Percentiles rank a stretch among this genome's conserved stretches.
These are phyloP conservation scores for Paxillus rubicundulus DNA, from an alignment of 768 basidiomycete genomes.

Conservation along the genomic window DNA sequence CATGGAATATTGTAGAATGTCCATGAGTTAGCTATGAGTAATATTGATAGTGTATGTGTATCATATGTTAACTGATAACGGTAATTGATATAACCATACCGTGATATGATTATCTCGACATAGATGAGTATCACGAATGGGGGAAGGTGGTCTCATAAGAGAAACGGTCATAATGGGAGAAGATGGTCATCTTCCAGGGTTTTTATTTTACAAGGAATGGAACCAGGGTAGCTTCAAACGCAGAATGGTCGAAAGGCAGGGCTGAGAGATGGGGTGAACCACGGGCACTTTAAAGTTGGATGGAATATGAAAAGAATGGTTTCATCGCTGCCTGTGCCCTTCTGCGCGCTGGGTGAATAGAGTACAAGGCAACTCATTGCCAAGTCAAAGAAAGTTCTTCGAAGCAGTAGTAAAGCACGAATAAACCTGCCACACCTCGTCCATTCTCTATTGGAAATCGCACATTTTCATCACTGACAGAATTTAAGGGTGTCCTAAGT, in stretches of 20 bases:
- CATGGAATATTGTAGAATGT: no score
- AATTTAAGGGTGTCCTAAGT: constrained; percentile 41
- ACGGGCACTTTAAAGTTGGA: no score
- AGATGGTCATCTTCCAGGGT: neutral
- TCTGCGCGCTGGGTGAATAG: neutral
- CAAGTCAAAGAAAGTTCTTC: neutral
- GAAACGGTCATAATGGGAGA: constrained; percentile 33
- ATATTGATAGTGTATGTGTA: no score
- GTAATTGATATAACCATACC: no score
- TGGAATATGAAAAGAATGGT: neutral
- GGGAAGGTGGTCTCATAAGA: constrained; percentile 34
- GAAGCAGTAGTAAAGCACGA: neutral
- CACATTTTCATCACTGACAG: neutral
- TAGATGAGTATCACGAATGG: constrained; percentile 16
- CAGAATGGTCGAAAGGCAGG: neutral
- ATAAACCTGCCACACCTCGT: constrained; percentile 1
- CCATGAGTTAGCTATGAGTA: no score
- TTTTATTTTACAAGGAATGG: constrained; percentile 5
- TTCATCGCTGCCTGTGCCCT: neutral
- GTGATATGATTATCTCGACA: constrained; percentile 32
- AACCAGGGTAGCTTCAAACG: neutral
- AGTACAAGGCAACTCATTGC: neutral
- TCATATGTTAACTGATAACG: no score
- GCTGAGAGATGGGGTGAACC: neutral
- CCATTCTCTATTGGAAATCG: constrained; percentile 3